Conservation (phyloP, 345 rosid species). For the Salix arbutifolia region DNA sequence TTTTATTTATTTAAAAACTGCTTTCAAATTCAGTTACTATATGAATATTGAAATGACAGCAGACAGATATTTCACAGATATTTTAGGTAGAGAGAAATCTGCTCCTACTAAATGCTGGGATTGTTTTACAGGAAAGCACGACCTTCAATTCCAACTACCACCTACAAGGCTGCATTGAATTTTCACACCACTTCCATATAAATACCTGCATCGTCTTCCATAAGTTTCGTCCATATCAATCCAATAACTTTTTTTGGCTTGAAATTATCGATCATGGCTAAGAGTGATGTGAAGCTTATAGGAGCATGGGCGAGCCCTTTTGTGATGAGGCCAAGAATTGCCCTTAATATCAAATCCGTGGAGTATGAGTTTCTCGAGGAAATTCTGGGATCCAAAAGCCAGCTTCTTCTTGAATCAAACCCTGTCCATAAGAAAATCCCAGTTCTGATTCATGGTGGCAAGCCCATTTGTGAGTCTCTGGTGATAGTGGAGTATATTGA, state of each 20-base stretch:
- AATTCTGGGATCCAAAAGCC: conserved; percentile 47
- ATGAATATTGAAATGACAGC: too few species aligned
- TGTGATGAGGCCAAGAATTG: conserved; percentile 63
- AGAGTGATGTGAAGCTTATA: conserved; percentile 42
- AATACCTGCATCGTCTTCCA: too few species aligned
- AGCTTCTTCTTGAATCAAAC: conserved; percentile 62
- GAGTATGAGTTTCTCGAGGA: conserved; percentile 57
- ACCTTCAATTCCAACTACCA: too few species aligned
- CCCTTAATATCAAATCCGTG: conserved; percentile 60
- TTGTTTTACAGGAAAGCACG: too few species aligned
- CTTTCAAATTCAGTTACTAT: too few species aligned
- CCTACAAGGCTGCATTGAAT: too few species aligned
- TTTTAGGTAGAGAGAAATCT: too few species aligned
- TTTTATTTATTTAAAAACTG: too few species aligned
- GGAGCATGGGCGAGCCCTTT: conserved; percentile 87
- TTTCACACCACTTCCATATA: too few species aligned
- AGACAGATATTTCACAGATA: too few species aligned
- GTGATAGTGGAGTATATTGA: conserved; percentile 63
- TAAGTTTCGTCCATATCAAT: background rate
- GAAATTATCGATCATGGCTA: conserved; percentile 2
- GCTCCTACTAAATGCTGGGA: too few species aligned
- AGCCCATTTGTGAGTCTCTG: conserved; percentile 61
- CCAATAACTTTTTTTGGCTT: too few species aligned
- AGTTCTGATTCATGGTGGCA: conserved; percentile 60
- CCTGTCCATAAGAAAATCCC: conserved; percentile 82